Evolutionary conservation across 352 stramenopile genomes (phyloP).

Genomic region (Globisporangium nodosum): DNA sequence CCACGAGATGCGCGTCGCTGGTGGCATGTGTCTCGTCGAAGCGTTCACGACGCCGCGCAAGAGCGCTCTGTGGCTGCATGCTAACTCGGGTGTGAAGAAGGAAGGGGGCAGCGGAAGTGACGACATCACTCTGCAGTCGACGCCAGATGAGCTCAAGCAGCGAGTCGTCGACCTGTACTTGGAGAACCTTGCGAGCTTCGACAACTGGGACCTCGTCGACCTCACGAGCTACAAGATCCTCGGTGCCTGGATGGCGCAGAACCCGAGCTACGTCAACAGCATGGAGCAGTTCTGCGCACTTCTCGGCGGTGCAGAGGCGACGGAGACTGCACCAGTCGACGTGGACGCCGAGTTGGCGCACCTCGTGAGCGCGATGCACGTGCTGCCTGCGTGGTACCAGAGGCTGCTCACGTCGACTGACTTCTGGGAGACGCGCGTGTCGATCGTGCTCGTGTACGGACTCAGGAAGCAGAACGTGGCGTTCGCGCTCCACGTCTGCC

Average conservation of each 20-base stretch:
- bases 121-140: no score
- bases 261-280: background rate
- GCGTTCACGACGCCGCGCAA: no score
- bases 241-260: conserved; percentile 4
- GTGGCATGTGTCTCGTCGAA: no score
- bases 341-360: background rate
- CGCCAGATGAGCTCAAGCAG: background rate
- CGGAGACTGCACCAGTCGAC: no score
- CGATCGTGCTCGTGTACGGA: conserved; percentile 3
- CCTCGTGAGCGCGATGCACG: background rate
- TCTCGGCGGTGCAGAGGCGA: no score
- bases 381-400: conserved; percentile 13
- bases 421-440: conserved; percentile 17
- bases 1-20: no score
- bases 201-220: conserved; percentile 22
- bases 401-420: conserved; percentile 4
- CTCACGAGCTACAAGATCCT: conserved; percentile 14
- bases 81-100: no score
- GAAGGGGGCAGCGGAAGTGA: no score
- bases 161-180: conserved; percentile 10
- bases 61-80: no score
- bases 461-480: no score
- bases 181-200: conserved; percentile 9
- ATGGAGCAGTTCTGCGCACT: no score
- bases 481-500: no score